Conservation (phyloP, 768 basidiomycete species). For the Tephrocybe sp. region DNA sequence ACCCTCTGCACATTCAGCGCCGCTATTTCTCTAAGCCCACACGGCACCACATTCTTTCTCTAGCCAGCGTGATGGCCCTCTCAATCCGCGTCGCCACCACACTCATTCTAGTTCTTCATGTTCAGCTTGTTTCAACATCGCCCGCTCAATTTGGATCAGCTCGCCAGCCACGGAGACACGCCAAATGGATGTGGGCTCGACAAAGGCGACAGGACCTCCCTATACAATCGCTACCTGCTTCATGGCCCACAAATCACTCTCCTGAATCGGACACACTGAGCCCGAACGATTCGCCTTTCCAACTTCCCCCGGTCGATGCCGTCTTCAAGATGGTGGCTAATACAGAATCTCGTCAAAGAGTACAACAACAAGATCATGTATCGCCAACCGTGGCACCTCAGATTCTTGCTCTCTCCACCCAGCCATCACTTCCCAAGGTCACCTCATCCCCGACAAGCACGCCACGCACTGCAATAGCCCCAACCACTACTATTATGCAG, state of each 20-base stretch:
- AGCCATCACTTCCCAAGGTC: background rate
- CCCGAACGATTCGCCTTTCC: background rate
- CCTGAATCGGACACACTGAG: background rate
- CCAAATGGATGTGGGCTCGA: constrained; percentile 3
- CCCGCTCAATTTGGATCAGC: constrained; percentile 1
- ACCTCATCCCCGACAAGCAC: background rate
- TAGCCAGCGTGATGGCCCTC: background rate
- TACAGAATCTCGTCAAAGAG: background rate
- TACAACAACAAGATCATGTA: background rate
- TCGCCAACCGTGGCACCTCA: background rate
- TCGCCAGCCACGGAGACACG: background rate
- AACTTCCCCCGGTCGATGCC: constrained; percentile 15
- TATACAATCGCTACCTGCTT: background rate
- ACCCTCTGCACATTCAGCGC: no score
- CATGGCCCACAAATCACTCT: background rate
- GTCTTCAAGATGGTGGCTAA: constrained; percentile 17
- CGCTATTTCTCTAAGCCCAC: constrained; percentile 7
- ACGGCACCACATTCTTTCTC: constrained; percentile 18
- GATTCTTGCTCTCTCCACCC: background rate
- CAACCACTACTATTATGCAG: background rate
- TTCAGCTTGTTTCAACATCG: background rate
- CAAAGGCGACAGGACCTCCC: constrained; percentile 4
- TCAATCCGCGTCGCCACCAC: background rate
- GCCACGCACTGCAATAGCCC: background rate
- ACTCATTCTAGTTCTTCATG: background rate